Evolutionary conservation across 1,139 yeast genomes (phyloP), one percentile per base, ranked within the genome.

Genomic region (Diutina pseudorugosa): DNA sequence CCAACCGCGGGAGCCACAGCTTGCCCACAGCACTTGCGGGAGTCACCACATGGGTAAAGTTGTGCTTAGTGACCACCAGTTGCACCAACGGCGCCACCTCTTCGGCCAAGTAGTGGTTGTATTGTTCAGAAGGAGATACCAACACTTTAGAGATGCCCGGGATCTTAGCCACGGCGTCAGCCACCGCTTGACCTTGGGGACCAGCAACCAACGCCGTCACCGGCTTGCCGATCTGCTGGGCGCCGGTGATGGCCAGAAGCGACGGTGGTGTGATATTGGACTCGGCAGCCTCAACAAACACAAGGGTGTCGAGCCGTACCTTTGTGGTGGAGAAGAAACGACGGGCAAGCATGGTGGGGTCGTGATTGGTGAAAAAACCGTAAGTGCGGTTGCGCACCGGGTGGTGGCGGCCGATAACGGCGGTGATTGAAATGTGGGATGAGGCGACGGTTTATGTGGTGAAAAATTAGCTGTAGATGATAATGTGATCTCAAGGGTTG

Each of bases 11-110:
- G 53, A 93, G 71, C 50, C 91, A 70, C 56, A 86, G 85, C 67
- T 91, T 91, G 51, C 98, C 97, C 25, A 83, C 84, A 0, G 96
- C 82, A 16, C 95, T 83, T 47, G 93, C 88, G 11, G 96, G 82
- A 11, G 85, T 81, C 33, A 93, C 70, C 57, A 93, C 83, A 65
- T 90, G 95, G 16, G 90, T 78, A 67, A 72, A 72, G 16, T 60
- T 60, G 30, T 75, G 77, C 18, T 72, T 64, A 58, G 68, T 70
- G 63, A 76, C 69, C 58, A 77, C 66, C 49, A 73, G 67, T 51
- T 72, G 71, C 42, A 84, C 59, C 43, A 83, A 67, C 18, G 91
- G 90, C 8, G 86, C 67, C 53, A 83, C 68, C 59, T 76, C 77
- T 65, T 85, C 94, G 1, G 93, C 86, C 52, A 83, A 70, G 56